Conservation (phyloP, 306 rosid species). For the Amphicarpaea edgeworthii region DNA sequence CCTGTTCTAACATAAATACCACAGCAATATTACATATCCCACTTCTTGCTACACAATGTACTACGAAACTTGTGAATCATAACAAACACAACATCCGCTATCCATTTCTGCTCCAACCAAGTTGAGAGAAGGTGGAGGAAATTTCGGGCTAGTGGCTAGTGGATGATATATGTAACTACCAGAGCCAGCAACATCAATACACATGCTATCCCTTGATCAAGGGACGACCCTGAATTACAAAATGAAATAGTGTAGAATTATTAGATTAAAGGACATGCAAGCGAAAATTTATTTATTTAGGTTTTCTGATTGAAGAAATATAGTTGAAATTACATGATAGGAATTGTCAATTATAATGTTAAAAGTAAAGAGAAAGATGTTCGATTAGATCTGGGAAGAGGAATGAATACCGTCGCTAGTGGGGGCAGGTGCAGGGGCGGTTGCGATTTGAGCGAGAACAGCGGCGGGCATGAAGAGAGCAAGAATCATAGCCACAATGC, state of each 20-base stretch:
- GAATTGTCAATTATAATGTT: too few relatives aligned
- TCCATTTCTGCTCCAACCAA: slow-evolving; percentile 9
- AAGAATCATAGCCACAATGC: slow-evolving; percentile 55
- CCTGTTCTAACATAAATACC: slow-evolving; percentile 2
- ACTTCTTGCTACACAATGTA: not conserved
- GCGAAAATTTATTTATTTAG: too few relatives aligned
- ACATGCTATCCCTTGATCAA: slow-evolving; percentile 80
- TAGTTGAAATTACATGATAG: too few relatives aligned
- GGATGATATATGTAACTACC: slow-evolving; percentile 71
- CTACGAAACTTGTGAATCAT: slow-evolving; percentile 6
- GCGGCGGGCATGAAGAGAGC: slow-evolving; percentile 36
- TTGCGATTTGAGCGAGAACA: slow-evolving; percentile 55
- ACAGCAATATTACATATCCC: slow-evolving; percentile 1
- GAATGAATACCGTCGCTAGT: slow-evolving; percentile 67
- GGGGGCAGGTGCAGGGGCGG: slow-evolving; percentile 81
- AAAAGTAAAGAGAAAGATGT: too few relatives aligned
- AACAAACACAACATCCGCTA: not conserved
- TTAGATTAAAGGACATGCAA: too few relatives aligned
- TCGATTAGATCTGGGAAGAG: not conserved
- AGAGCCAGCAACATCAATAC: slow-evolving; percentile 67
- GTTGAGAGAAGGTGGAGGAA: slow-evolving; percentile 48
- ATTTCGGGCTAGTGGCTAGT: slow-evolving; percentile 57
- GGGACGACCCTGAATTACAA: slow-evolving; percentile 56
- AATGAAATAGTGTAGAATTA: not conserved
- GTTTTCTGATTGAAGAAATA: too few relatives aligned